Evolutionary conservation across 2,329 filamentous ascomycete species (phyloP), one percentile per base, ranked within the genome.

Genomic region (Verticillium nubilum): DNA sequence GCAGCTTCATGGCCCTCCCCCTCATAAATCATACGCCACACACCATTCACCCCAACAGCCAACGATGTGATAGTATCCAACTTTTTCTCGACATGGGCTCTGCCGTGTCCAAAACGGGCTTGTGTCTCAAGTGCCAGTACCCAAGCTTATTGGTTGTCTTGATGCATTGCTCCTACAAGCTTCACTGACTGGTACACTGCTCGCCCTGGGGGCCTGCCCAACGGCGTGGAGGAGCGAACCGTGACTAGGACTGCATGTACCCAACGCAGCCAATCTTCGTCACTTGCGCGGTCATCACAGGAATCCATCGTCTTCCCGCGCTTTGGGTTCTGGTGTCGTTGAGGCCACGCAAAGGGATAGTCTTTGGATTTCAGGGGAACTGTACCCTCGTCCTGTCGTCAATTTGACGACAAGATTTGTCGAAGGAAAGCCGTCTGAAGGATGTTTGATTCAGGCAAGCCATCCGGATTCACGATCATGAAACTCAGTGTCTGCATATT

Each of bases 101-200:
- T 50, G 52, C 52, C 52, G 27, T 35, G 28, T 57, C 58, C 58
- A 61, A 63, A 63, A 62, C 56, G 54, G 60, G 42, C 54, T 62
- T 55, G 57, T 62, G 62, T 63, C 62, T 63, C 62, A 63, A 57
- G 53, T 60, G 42, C n/a, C 42, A 50, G 42, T 9, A 25, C 42
- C 42, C n/a, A 25, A 50, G 42, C 42, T 50, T 19, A 50, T 50
- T 50, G 42, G 42, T 19, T 17, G 13, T 37, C 17, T 15, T 37
- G 35, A 37, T n/a, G 35, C 35, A 37, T 17, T 37, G 35, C 35
- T 31, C 35, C 35, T 37, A 17, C 13, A n/a, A 37, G 17, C 17
- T 17, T n/a, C 35, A 17, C 17, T 5, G 13, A 15, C 35, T 37
- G 35, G 12, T 15, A 37, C 17, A 37, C 17, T 37, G 35, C 35